Base-by-base conservation (phyloP, 2,329 filamentous ascomycete species). In the Aquanectria penicillioides region DNA sequence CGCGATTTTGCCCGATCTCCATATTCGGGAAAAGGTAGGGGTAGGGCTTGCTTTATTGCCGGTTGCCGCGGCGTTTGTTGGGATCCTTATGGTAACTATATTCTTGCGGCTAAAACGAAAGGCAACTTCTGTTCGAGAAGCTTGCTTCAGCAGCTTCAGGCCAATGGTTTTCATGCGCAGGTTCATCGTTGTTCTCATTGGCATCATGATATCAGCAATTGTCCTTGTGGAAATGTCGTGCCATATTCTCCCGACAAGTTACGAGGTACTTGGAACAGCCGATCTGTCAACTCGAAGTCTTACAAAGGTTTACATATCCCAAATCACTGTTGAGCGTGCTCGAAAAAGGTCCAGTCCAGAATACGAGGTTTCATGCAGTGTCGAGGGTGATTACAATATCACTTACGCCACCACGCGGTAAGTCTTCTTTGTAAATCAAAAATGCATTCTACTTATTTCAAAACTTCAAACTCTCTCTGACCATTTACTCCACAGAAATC, bases 181-280 rank as follows among this genome's bases (percentile, higher is more conserved):
- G 15, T 3, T 41, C 7, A 18, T 51, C 6, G 13, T 34, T 13
- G 5, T 41, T 28, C 36, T 51, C 12, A 41, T 34, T 18, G 23
- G 48, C 17, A 41, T 51, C 11, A 41, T 51, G 36, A 8, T 25
- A 5, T 23, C 48, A 6, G 37, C 37, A 4, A 40, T 41, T 23
- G 29, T 51, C 17, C 47, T 51, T 11, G 17, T 51, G 17, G 48
- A 51, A 18, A 40, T 51, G 5, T 41, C 48, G 25, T 51, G 26
- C 36, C 36, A 41, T 25, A 7, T 41, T 1, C 36, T 51, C 18
- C 48, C 36, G 12, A 17, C 10, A 2, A 33, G 34, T 8, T 17
- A 13, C 9, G 48, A 40, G 9, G 13, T 41, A 31, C 20, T 20
- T 4, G 11, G 31, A 3, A 13, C 13, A 9, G 9, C 3, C 17